A percentile compares a stretch with the other conserved stretches of the same genome.
These are phyloP conservation scores for Heterobasidion irregulare DNA, from an alignment of 1,284 basidiomycete genomes.

Conservation along the genomic window DNA sequence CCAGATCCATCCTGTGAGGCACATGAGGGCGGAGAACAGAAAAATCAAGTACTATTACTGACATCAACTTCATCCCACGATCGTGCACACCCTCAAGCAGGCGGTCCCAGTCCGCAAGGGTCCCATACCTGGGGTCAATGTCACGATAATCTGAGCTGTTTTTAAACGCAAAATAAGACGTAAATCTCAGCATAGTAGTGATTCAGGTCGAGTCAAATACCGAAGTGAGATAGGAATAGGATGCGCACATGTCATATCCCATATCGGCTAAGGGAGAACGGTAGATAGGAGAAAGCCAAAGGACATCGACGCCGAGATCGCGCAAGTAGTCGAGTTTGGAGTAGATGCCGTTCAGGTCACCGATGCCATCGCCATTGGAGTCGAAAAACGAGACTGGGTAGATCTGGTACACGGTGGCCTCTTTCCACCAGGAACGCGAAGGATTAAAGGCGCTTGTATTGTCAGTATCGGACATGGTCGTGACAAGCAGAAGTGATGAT, in stretches of 20 bases:
- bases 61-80: conserved; percentile 68
- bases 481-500: not conserved
- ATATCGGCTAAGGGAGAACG: conserved; percentile 63
- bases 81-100: conserved; percentile 52
- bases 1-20: conserved; percentile 58
- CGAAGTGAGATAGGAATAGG: not conserved
- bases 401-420: conserved; percentile 63
- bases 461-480: not conserved
- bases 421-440: conserved; percentile 58
- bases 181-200: not conserved
- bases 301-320: conserved; percentile 60
- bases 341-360: conserved; percentile 66
- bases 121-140: conserved; percentile 70
- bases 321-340: conserved; percentile 64
- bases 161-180: not conserved
- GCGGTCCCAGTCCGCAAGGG: conserved; percentile 64
- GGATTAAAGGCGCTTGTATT: not conserved
- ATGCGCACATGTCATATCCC: conserved; percentile 60
- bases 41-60: conserved; percentile 12
- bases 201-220: not conserved
- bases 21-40: not conserved
- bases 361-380: conserved; percentile 68
- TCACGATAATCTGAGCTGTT: conserved; percentile 59
- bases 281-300: conserved; percentile 76
- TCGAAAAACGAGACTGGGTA: conserved; percentile 73